These are phyloP conservation scores for Zychaea mexicana DNA, from an alignment of 371 early-diverging fungal genomes.

Conservation along the genomic window DNA sequence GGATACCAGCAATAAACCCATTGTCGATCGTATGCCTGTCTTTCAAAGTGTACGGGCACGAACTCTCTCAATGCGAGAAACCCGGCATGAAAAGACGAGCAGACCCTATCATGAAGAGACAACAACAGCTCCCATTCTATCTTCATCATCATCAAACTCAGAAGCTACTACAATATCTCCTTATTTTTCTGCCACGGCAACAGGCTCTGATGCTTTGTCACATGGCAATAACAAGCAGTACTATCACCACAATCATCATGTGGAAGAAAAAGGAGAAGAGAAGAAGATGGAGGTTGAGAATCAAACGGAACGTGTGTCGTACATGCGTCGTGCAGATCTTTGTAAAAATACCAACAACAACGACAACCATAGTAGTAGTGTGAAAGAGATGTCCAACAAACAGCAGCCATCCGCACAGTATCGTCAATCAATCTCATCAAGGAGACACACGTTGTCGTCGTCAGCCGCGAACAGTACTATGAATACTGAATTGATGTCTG, in stretches of 20 bases:
- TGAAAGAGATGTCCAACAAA: no score
- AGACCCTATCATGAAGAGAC: neutral
- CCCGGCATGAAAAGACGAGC: neutral
- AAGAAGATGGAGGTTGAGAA: no score
- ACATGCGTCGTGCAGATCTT: neutral
- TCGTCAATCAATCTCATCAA: neutral
- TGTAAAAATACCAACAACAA: neutral
- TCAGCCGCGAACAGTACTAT: neutral
- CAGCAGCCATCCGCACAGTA: no score
- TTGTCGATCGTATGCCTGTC: neutral
- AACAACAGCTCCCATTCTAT: neutral
- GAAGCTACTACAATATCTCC: neutral
- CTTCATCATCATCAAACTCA: neutral
- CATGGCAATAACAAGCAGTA: no score
- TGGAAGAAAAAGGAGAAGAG: neutral
- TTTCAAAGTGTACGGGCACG: neutral
- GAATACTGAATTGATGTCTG: neutral
- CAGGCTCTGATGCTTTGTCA: neutral
- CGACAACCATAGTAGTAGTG: no score
- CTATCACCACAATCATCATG: no score
- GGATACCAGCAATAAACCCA: neutral
- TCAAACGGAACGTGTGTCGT: neutral
- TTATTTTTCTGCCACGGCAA: neutral
- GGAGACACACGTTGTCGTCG: neutral
- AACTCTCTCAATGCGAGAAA: slow-evolving; percentile 4